A percentile compares a stretch with the other conserved stretches of the same genome.
phyloP scores from a whole-genome alignment of 2,329 filamentous ascomycete genomes.

The Penicillium sp. region DNA sequence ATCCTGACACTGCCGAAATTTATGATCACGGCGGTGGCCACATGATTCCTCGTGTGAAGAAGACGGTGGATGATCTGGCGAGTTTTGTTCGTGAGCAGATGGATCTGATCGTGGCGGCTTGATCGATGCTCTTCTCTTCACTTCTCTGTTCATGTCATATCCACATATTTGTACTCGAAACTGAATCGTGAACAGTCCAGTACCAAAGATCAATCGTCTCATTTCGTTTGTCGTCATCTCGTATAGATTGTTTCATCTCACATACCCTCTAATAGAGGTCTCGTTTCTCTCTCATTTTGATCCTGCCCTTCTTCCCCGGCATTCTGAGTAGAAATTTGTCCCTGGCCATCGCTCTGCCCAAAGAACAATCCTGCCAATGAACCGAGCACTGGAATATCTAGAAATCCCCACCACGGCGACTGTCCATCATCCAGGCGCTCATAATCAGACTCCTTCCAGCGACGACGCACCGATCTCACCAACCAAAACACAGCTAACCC shows the following conservation, averaged over 20 bases:
- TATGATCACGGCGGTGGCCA: slow-evolving; percentile 53
- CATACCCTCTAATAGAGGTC: slow-evolving; percentile 31
- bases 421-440: slow-evolving; percentile 5
- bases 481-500: slow-evolving; percentile 21
- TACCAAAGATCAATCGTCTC: no score
- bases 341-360: background rate
- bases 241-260: background rate
- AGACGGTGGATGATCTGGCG: slow-evolving; percentile 40
- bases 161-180: background rate
- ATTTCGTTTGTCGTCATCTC: background rate
- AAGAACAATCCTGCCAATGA: background rate
- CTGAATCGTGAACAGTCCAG: background rate
- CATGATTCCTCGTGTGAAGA: slow-evolving; percentile 39
- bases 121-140: background rate
- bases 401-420: background rate
- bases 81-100: slow-evolving; percentile 23
- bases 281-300: slow-evolving; percentile 24
- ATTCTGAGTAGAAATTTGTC: background rate
- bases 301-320: background rate
- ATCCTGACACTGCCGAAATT: slow-evolving; percentile 45
- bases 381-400: background rate
- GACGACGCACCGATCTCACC: slow-evolving; percentile 14
- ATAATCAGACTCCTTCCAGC: slow-evolving; percentile 17
- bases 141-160: background rate
- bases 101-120: slow-evolving; percentile 19